Percentiles rank a stretch among this genome's conserved stretches.
Conservation (phyloP, 306 rosid genomes). For the Cucurbita maxima region DNA sequence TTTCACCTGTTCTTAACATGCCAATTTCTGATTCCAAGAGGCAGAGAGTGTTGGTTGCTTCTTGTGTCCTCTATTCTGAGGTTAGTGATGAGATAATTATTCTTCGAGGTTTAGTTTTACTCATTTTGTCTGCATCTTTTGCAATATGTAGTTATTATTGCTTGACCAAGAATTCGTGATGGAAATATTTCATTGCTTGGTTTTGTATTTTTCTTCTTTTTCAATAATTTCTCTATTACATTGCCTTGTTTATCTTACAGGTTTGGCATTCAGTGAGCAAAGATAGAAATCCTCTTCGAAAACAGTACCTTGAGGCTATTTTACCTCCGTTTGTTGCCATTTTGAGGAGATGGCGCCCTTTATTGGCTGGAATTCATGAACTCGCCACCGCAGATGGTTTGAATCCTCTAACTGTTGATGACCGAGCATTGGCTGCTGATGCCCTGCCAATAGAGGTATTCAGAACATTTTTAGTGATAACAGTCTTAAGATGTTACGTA, state of each 20-base stretch:
- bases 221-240: conserved; percentile 6
- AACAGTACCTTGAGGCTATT: conserved; percentile 73
- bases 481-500: neutral
- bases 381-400: conserved; percentile 79
- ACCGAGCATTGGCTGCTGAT: conserved; percentile 59
- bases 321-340: conserved; percentile 81
- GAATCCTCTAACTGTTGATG: conserved; percentile 72
- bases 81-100: conserved; percentile 26
- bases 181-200: neutral
- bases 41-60: conserved; percentile 91
- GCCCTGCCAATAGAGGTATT: conserved; percentile 61
- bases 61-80: conserved; percentile 87
- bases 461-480: neutral
- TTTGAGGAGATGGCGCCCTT: conserved; percentile 92
- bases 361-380: conserved; percentile 90
- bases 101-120: neutral
- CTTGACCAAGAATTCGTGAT: neutral
- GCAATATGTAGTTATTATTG: neutral
- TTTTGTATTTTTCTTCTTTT: neutral
- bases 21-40: conserved; percentile 85
- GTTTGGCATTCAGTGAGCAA: conserved; percentile 72
- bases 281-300: conserved; percentile 73
- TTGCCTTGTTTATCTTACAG: conserved; percentile 33
- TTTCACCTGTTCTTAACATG: conserved; percentile 95
- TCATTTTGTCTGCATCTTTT: neutral